phyloP scores from a whole-genome alignment of 2,329 filamentous ascomycete genomes.

The Xylariaceae sp. region DNA sequence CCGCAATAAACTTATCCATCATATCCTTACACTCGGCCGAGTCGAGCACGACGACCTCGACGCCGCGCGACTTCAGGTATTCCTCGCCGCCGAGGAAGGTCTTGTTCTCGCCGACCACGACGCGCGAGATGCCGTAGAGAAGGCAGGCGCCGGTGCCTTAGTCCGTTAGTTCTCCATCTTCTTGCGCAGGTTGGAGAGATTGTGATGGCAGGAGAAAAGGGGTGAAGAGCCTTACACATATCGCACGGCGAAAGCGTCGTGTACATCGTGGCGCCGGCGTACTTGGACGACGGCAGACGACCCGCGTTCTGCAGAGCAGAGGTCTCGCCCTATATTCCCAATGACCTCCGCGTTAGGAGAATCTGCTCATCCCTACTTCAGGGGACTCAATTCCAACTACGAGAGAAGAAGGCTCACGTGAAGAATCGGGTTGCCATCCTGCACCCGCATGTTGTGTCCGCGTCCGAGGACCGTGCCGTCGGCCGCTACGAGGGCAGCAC shows the following conservation, averaged over 20 bases:
- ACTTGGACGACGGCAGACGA: slow-evolving; percentile 62
- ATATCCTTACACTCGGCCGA: slow-evolving; percentile 59
- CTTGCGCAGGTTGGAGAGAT: background rate
- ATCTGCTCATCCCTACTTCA: background rate
- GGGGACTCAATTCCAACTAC: background rate
- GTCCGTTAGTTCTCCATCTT: no score
- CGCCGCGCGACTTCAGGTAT: slow-evolving; percentile 60
- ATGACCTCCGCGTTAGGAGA: background rate
- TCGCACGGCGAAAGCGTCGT: slow-evolving; percentile 75
- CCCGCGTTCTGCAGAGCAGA: slow-evolving; percentile 70
- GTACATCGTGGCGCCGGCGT: slow-evolving; percentile 73
- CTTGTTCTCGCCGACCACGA: slow-evolving; percentile 73
- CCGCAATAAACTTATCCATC: slow-evolving; percentile 67
- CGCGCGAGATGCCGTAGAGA: slow-evolving; percentile 66
- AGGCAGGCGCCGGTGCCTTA: slow-evolving; percentile 71
- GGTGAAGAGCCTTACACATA: slow-evolving; percentile 52
- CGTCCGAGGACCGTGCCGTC: slow-evolving; percentile 65
- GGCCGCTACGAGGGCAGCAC: slow-evolving; percentile 56
- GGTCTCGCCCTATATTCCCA: slow-evolving; percentile 58
- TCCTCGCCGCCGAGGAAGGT: slow-evolving; percentile 70
- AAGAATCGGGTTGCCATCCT: slow-evolving; percentile 64
- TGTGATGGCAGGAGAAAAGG: background rate
- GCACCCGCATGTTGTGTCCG: slow-evolving; percentile 71
- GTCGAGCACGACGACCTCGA: slow-evolving; percentile 68
- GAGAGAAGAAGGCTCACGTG: slow-evolving; percentile 41